Base-by-base conservation (phyloP, 805 yeast species). In the Candida hungchunana region DNA sequence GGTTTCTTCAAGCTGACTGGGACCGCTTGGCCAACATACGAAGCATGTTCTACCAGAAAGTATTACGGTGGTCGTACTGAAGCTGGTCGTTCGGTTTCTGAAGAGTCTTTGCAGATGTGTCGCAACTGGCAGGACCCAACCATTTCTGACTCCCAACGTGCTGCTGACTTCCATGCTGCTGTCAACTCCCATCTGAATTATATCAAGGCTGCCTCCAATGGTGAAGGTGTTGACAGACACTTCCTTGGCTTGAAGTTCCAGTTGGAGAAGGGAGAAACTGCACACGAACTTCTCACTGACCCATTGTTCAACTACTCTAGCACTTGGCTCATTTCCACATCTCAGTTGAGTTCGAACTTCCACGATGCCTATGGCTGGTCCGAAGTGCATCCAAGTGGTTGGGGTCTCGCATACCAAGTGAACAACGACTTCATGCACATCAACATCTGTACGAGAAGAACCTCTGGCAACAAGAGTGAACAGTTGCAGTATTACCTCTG, bases 331-430 rank as follows among this genome's bases (percentile, higher is more conserved):
- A 60, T 90, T 34, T 83, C 95, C 14, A 78, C 96, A 3, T 87
- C 96, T 2, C 97, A 90, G 63, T 70, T 90, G 47, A 82, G 93
- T 7, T 82, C 94, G 5, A 84, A 81, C 51, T 69, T 69, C 60
- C 85, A 87, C 63, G 87, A 87, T 58, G 89, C 94, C 29, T 90
- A 89, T 71, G 98, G 98, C 22, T 90, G 88, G 86, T 77, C 96
- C 14, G 95, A 94, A 60, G 97, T 93, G 32, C 79, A 83, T 50
- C 95, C 89, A 55, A 85, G 82, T 43, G 98, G 98, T 7, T 79
- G 84, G 53, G 98, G 97, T 7, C 71, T 86, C 44, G 97, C 96
- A 7, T 90, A 90, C 67, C 86, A 88, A 86, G 71, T 90, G 54
- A 88, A 85, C 69, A 75, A 76, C 41, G 82, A 89, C 50, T 81